Base-by-base conservation (phyloP, 768 basidiomycete genomes). In the Lepiota brunneoincarnata region DNA sequence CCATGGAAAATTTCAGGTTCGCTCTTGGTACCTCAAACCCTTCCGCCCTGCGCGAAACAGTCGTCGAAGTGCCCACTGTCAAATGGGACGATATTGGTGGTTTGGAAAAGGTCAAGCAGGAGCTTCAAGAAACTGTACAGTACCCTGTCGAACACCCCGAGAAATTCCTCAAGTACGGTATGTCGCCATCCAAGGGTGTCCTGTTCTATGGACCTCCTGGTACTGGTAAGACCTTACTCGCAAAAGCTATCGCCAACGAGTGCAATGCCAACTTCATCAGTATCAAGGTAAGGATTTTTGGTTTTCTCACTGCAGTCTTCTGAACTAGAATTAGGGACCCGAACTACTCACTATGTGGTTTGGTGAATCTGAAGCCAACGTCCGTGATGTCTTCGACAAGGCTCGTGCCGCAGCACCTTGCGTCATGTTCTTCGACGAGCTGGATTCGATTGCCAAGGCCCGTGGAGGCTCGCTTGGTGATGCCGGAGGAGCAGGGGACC, bases 161-260 rank as follows among this genome's bases (percentile, higher is more conserved):
- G 71, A 99, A 99, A 78, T 99, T 98, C 93, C 80, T 99, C 88
- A 99, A 99, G 79, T 99, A 99, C 66, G 97, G 97, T 62, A 98
- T 99, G 97, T 93, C 93, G 23, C 96, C 97, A 4, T 96, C 93
- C 31, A 98, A 98, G 78, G 97, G 97, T 85, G 97, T 99, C 42
- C 74, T 99, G 64, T 99, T 99, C 84, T 99, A 98, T 70, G 97
- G 97, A 41, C 97, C 97, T 68, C 97, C 97, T 61, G 97, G 97
- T 82, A 99, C 97, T 59, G 97, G 97, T 90, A 99, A 99, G 78
- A 99, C 97, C 18, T 68, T 99, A 62, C 82, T 99, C 52, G 97
- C 97, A 51, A 99, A 98, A 77, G 97, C 97, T 56, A 98, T 98
- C 66, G 97, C 97, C 62, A 95, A 98, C 69, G 97, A 98, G 78